phyloP scores from a whole-genome alignment of 495 filamentous ascomycete species.

The Tuber microsphaerosporum region DNA sequence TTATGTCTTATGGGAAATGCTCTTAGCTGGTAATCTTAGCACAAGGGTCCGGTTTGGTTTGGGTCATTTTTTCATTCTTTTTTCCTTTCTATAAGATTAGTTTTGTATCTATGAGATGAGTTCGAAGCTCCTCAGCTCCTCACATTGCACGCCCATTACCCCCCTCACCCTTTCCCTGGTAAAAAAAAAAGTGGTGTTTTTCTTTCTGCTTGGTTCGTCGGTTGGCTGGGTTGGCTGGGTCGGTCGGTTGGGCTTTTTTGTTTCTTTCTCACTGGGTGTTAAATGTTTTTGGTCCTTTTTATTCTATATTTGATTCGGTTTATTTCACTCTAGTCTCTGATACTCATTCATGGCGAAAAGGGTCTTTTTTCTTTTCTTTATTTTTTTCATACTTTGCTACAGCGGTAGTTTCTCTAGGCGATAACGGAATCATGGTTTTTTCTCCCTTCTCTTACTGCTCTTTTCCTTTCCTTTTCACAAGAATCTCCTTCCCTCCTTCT shows the following conservation, averaged over 20 bases:
- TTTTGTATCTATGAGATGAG: not conserved
- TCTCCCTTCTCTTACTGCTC: too few relatives aligned
- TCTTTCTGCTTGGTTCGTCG: conserved; percentile 19
- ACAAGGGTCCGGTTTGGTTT: conserved; percentile 26
- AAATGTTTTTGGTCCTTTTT: conserved; percentile 14
- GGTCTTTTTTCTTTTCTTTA: conserved; percentile 18
- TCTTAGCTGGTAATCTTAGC: conserved; percentile 33
- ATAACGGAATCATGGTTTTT: conserved; percentile 13
- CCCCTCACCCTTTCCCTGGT: not conserved
- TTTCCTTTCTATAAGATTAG: conserved; percentile 10
- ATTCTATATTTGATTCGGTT: conserved; percentile 8
- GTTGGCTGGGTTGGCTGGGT: conserved; percentile 2
- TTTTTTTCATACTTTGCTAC: conserved; percentile 4
- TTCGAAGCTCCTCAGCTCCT: not conserved
- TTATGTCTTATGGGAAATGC: conserved; percentile 29
- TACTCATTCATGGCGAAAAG: conserved; percentile 20
- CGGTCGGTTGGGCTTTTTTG: not conserved
- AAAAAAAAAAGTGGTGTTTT: conserved; percentile 7
- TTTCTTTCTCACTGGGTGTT: not conserved
- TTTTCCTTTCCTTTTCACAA: conserved; percentile 9
- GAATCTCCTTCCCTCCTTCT: conserved; percentile 5
- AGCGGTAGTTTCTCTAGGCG: not conserved
- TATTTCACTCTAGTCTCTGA: conserved; percentile 20
- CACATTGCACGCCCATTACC: not conserved
- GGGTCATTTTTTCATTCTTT: conserved; percentile 27